Base-by-base conservation (phyloP, 768 basidiomycete genomes). In the Auriscalpium vulgare region DNA sequence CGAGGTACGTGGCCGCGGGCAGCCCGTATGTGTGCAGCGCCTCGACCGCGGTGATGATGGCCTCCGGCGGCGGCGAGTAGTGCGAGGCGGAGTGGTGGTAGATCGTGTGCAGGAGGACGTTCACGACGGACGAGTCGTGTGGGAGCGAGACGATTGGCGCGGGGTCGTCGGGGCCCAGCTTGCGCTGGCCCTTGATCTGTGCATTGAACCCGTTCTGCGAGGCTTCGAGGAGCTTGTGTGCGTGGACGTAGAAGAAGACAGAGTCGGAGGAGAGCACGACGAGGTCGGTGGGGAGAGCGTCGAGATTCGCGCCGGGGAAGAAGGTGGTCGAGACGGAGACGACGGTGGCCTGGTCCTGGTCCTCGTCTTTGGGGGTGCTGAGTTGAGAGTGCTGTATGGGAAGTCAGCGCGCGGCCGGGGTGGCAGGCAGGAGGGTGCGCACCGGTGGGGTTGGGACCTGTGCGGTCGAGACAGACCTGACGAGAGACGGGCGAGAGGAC, bases 241-340 rank as follows among this genome's bases (percentile, higher is more conserved):
- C 72, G 67, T 91, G 88, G 7, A 85, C 84, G 64, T 91, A 91
- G 76, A 93, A 93, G 69, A 90, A 89, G 43, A 93, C 88, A 16
- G 79, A 78, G 64, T 93, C 91, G 34, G 82, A 76, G 2, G 88
- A 84, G 54, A 90, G 71, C 50, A 90, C 70, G 61, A 86, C 75
- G 46, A 82, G 61, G 66, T 92, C 85, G 1, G 86, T 81, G 1
- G 76, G 74, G n/a, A 76, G 66, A 0, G 78, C 63, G 37, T 79
- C 74, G 58, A 78, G 77, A 56, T 82, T 64, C 3, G 86, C 82
- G 38, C 80, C 82, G 3, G 89, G 88, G 64, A 79, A 84, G 71
- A 91, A 92, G 0, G 88, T 88, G 29, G 90, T 92, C 14, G 88
- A 91, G 37, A 92, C 82, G 1, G 88, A 88, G 55, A 91, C 84